phyloP scores from a whole-genome alignment of 768 basidiomycete genomes.

The Calocybe cyanea region DNA sequence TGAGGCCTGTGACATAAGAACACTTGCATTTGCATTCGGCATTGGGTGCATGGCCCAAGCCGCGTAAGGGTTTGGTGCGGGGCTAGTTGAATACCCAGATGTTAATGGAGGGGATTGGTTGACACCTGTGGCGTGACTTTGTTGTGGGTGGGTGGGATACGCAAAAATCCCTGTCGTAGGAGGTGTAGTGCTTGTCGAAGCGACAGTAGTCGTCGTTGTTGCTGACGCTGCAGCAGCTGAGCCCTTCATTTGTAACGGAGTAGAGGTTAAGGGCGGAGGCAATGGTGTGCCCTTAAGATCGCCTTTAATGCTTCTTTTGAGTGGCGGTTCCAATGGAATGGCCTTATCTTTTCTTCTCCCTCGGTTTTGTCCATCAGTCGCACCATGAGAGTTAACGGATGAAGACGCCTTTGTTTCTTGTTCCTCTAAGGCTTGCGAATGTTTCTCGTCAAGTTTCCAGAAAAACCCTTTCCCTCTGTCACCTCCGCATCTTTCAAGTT shows the following conservation, averaged over 20 bases:
- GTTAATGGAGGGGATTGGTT: slow-evolving; percentile 22
- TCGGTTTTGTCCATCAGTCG: slow-evolving; percentile 26
- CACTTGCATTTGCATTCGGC: slow-evolving; percentile 17
- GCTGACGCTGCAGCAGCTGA: slow-evolving; percentile 20
- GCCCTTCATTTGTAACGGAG: slow-evolving; percentile 53
- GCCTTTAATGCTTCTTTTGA: slow-evolving; percentile 69
- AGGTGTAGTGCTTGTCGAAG: slow-evolving; percentile 21
- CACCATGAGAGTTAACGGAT: slow-evolving; percentile 23
- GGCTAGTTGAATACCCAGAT: slow-evolving; percentile 23
- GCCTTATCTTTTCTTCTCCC: slow-evolving; percentile 61
- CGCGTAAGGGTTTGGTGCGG: slow-evolving; percentile 36
- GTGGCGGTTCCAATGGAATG: slow-evolving; percentile 50
- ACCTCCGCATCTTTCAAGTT: slow-evolving; percentile 80
- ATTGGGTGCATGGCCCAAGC: slow-evolving; percentile 31
- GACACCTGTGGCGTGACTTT: slow-evolving; percentile 18
- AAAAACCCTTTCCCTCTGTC: slow-evolving; percentile 91
- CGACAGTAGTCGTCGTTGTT: slow-evolving; percentile 16
- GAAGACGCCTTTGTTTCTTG: slow-evolving; percentile 56
- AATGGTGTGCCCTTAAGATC: slow-evolving; percentile 53
- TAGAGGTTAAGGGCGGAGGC: slow-evolving; percentile 67
- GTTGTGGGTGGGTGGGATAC: slow-evolving; percentile 33
- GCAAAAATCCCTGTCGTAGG: slow-evolving; percentile 40
- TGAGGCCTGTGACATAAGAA: slow-evolving; percentile 6
- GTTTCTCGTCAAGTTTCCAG: slow-evolving; percentile 84
- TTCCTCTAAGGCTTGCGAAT: slow-evolving; percentile 64